Evolutionary conservation across 139 green algal genomes (phyloP).

Genomic region (Chlamydomonas sphaeroides): DNA sequence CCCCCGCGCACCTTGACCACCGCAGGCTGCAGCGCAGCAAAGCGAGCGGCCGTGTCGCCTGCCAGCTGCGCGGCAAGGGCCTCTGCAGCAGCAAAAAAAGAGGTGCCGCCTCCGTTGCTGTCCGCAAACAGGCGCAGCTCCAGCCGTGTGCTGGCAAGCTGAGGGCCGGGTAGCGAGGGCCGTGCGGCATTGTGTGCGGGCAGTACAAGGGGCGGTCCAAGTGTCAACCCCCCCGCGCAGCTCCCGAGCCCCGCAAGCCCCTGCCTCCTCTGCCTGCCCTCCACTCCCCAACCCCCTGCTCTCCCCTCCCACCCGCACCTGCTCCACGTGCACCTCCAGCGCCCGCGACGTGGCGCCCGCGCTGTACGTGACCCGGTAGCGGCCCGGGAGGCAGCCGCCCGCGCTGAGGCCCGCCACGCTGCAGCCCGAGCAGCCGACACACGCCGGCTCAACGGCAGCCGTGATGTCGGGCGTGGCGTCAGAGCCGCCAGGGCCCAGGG

Average conservation of each 20-base stretch:
- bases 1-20: background rate
- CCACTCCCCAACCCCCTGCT: no score
- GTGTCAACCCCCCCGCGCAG: background rate
- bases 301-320: background rate
- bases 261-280: no score
- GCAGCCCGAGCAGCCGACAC: background rate
- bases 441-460: background rate
- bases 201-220: background rate
- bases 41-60: background rate
- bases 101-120: background rate
- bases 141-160: background rate
- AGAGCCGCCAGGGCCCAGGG: background rate
- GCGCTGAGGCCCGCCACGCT: background rate
- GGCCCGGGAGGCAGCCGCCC: conserved; percentile 5
- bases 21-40: background rate
- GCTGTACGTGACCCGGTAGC: background rate
- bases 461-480: conserved; percentile 5
- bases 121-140: background rate
- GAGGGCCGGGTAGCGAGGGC: background rate
- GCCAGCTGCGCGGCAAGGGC: background rate
- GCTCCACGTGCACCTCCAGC: background rate
- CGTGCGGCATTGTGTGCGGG: background rate
- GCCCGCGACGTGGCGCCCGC: background rate
- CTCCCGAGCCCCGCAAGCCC: no score
- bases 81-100: background rate